These are phyloP conservation scores for Dalbergia oliveri DNA, from an alignment of 306 rosid species.

Conservation along the genomic window DNA sequence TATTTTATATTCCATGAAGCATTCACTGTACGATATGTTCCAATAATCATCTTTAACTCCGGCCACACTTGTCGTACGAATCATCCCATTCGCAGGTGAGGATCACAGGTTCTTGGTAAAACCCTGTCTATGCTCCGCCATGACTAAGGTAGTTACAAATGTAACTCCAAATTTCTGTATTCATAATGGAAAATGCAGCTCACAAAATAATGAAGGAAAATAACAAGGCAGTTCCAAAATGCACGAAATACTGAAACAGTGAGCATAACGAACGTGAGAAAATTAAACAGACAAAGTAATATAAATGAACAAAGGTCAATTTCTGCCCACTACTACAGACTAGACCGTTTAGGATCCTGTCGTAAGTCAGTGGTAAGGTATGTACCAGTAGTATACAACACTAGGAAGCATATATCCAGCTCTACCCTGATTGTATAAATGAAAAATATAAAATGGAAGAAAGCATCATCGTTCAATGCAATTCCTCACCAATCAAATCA, in stretches of 20 bases:
- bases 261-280: constrained; percentile 32
- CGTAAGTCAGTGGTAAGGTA: constrained; percentile 43
- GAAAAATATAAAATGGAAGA: constrained; percentile 26
- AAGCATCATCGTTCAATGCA: constrained; percentile 23
- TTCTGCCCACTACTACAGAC: constrained; percentile 46
- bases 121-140: neutral
- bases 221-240: constrained; percentile 1
- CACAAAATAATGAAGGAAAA: constrained; percentile 8
- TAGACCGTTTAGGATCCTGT: constrained; percentile 45
- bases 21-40: neutral
- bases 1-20: constrained; percentile 6
- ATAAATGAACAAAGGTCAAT: constrained; percentile 37
- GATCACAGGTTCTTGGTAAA: neutral
- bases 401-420: constrained; percentile 39
- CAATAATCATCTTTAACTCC: neutral
- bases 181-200: neutral
- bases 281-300: constrained; percentile 39
- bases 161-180: neutral
- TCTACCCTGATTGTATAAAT: constrained; percentile 35
- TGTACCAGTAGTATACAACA: constrained; percentile 52
- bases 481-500: constrained; percentile 39
- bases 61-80: neutral
- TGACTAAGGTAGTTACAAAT: neutral
- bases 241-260: constrained; percentile 31
- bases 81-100: neutral